phyloP scores from a whole-genome alignment of 2,329 filamentous ascomycete species.

The Macrophomina pseudophaseolina region DNA sequence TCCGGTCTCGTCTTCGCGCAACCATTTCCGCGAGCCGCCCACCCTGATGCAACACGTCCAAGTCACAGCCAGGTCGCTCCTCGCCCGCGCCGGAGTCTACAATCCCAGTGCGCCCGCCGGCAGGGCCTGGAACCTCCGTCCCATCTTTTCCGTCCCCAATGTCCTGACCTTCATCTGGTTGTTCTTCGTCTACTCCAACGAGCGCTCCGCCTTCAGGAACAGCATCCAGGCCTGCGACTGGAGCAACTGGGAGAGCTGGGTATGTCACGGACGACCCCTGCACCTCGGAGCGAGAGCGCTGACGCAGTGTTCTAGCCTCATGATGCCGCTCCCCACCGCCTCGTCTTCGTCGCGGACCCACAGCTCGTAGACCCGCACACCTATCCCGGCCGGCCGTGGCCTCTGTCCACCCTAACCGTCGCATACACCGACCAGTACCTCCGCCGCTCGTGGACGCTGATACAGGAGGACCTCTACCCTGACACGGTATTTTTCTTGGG shows the following conservation, averaged over 20 bases:
- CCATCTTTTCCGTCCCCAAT: slow-evolving; percentile 58
- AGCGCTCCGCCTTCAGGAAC: slow-evolving; percentile 76
- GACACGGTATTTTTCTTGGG: slow-evolving; percentile 91
- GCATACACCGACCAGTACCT: slow-evolving; percentile 89
- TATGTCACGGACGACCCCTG: slow-evolving; percentile 48
- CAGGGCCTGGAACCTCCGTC: slow-evolving; percentile 20
- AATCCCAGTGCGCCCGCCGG: slow-evolving; percentile 10
- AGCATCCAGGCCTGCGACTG: slow-evolving; percentile 77
- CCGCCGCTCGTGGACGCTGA: slow-evolving; percentile 76
- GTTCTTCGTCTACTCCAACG: slow-evolving; percentile 80
- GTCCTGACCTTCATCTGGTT: slow-evolving; percentile 76
- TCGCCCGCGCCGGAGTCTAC: slow-evolving; percentile 9
- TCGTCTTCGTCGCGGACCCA: slow-evolving; percentile 85
- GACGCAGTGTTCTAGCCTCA: slow-evolving; percentile 63
- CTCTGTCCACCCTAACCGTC: slow-evolving; percentile 68
- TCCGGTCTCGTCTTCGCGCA: slow-evolving; percentile 38
- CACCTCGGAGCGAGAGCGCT: slow-evolving; percentile 23
- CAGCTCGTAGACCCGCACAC: slow-evolving; percentile 93
- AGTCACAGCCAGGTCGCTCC: slow-evolving; percentile 35
- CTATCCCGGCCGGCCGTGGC: slow-evolving; percentile 84
- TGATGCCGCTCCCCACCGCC: slow-evolving; percentile 78
- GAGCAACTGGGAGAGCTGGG: slow-evolving; percentile 92
- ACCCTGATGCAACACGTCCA: slow-evolving; percentile 39
- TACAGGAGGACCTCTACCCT: slow-evolving; percentile 78
- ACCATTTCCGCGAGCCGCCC: slow-evolving; percentile 41